These are phyloP conservation scores for Penicillium goetzii DNA, from an alignment of 495 filamentous ascomycete species.

Conservation along the genomic window DNA sequence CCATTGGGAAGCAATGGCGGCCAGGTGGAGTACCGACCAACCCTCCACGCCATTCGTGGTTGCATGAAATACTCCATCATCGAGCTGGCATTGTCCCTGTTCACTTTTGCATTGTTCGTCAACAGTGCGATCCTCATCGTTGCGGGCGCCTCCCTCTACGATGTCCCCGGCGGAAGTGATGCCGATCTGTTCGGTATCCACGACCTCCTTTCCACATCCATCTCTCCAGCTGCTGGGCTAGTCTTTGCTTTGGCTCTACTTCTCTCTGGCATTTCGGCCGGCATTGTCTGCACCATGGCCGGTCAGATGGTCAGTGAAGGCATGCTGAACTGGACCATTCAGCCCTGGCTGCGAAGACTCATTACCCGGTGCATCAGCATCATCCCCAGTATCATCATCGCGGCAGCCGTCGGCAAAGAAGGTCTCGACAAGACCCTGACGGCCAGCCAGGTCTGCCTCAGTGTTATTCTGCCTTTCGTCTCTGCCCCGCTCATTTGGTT, in stretches of 20 bases:
- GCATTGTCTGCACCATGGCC: conserved; percentile 82
- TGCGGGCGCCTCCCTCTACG: conserved; percentile 76
- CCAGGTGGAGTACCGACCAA: conserved; percentile 72
- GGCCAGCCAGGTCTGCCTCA: conserved; percentile 78
- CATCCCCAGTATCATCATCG: conserved; percentile 80
- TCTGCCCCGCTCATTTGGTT: conserved; percentile 86
- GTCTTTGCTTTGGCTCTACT: conserved; percentile 79
- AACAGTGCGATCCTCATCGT: conserved; percentile 91
- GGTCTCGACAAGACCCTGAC: conserved; percentile 76
- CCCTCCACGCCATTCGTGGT: conserved; percentile 72
- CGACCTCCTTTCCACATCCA: conserved; percentile 66
- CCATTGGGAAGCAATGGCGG: conserved; percentile 44
- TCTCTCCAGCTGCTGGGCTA: conserved; percentile 73
- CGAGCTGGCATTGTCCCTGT: conserved; percentile 76
- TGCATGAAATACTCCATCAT: conserved; percentile 82
- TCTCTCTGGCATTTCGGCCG: conserved; percentile 75
- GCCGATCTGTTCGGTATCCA: conserved; percentile 86
- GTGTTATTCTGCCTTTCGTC: conserved; percentile 80
- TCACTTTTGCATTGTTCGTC: conserved; percentile 92
- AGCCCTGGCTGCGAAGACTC: conserved; percentile 73
- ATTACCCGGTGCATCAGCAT: conserved; percentile 75
- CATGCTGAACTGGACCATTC: conserved; percentile 69
- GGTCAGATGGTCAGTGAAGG: conserved; percentile 85
- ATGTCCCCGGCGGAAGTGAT: conserved; percentile 54
- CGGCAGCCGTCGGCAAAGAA: conserved; percentile 70